A percentile compares a stretch with the other conserved stretches of the same genome.
Conservation (phyloP, 768 basidiomycete genomes). For the Termitomyces sp. region DNA sequence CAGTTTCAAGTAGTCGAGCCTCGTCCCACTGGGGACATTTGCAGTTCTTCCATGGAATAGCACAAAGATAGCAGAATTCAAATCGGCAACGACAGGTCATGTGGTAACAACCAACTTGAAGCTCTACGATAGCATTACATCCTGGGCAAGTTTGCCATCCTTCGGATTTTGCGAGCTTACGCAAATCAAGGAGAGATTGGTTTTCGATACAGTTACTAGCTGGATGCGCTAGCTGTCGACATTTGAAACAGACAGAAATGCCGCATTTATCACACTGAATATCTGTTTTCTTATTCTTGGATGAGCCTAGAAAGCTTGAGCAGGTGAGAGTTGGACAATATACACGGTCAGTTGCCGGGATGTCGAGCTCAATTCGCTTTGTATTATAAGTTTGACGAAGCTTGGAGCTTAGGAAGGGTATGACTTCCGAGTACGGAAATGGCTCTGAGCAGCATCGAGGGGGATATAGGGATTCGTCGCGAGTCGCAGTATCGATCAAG, state of each 20-base stretch:
- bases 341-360: slow-evolving; percentile 12
- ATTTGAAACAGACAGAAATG: slow-evolving; percentile 38
- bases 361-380: slow-evolving; percentile 14
- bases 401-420: slow-evolving; percentile 1
- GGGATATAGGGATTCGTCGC: slow-evolving; percentile 39
- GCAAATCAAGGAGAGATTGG: slow-evolving; percentile 36
- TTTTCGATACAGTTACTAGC: slow-evolving; percentile 39
- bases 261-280: slow-evolving; percentile 40
- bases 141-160: slow-evolving; percentile 65
- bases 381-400: slow-evolving; percentile 2
- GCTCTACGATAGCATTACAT: slow-evolving; percentile 54
- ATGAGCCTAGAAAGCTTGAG: slow-evolving; percentile 38
- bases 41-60: slow-evolving; percentile 60
- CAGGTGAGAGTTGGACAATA: slow-evolving; percentile 33
- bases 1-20: slow-evolving; percentile 28
- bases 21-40: slow-evolving; percentile 66
- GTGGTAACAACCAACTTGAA: slow-evolving; percentile 57
- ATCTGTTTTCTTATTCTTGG: slow-evolving; percentile 7
- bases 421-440: slow-evolving; percentile 19
- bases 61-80: slow-evolving; percentile 67
- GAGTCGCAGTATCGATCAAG: slow-evolving; percentile 30
- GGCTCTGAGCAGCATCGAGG: slow-evolving; percentile 34
- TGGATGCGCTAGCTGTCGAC: slow-evolving; percentile 45
- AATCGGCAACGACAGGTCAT: slow-evolving; percentile 58
- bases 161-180: slow-evolving; percentile 38